These are phyloP conservation scores for Exophiala aquamarina DNA, from an alignment of 2,329 filamentous ascomycete species.

Conservation along the genomic window DNA sequence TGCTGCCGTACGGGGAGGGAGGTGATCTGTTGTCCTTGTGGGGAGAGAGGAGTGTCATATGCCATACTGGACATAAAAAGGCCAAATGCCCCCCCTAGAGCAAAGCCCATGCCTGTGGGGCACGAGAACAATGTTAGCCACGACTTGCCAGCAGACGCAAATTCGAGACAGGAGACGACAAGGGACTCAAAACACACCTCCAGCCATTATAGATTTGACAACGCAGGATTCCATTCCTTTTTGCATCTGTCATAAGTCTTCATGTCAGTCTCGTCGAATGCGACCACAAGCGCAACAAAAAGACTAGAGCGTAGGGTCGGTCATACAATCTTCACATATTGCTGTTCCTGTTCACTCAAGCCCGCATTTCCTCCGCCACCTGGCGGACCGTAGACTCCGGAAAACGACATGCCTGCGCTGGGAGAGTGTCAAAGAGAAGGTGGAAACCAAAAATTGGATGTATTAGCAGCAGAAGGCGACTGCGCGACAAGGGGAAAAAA, in stretches of 20 bases:
- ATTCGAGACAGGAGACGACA: neutral
- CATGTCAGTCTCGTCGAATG: neutral
- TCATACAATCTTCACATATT: slow-evolving; percentile 48
- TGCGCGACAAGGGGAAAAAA: neutral
- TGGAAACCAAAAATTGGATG: neutral
- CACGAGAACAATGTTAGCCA: too few relatives aligned
- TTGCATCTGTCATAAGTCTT: slow-evolving; percentile 62
- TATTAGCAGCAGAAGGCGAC: neutral
- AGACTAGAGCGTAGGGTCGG: neutral
- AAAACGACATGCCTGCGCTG: slow-evolving; percentile 10
- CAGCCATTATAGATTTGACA: slow-evolving; percentile 83
- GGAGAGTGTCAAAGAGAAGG: neutral
- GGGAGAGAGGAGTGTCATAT: slow-evolving; percentile 86
- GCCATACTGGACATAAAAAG: slow-evolving; percentile 96
- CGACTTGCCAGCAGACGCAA: neutral
- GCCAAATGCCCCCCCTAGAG: slow-evolving; percentile 88
- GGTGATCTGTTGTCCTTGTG: slow-evolving; percentile 54
- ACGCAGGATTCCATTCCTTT: slow-evolving; percentile 87
- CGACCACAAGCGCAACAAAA: neutral
- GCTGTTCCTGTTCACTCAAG: slow-evolving; percentile 48
- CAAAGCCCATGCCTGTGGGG: slow-evolving; percentile 75
- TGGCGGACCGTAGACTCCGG: slow-evolving; percentile 12
- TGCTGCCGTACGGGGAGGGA: slow-evolving; percentile 80
- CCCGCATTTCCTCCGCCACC: slow-evolving; percentile 29
- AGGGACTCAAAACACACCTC: slow-evolving; percentile 34